These are phyloP conservation scores for Trypanosoma boissoni DNA, from an alignment of 208 protist genomes.

Conservation along the genomic window DNA sequence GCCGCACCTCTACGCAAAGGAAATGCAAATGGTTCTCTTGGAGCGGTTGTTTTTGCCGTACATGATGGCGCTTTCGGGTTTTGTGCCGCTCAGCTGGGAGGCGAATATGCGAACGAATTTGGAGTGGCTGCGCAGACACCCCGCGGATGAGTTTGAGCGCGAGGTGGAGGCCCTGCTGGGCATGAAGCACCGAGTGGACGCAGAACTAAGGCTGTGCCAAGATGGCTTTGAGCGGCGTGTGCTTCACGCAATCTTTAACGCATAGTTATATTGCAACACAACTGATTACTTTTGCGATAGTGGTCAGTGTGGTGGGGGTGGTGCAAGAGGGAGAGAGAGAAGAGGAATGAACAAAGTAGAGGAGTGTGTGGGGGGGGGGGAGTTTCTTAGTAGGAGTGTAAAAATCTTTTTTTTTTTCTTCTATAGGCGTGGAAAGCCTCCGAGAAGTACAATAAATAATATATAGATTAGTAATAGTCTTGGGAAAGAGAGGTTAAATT, in stretches of 20 bases:
- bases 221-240: conserved; percentile 8
- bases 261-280: neutral
- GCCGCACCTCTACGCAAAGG: conserved; percentile 34
- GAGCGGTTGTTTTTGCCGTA: conserved; percentile 52
- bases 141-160: conserved; percentile 33
- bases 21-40: conserved; percentile 40
- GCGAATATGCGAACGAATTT: conserved; percentile 32
- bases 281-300: neutral
- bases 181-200: neutral
- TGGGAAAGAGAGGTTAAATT: too few species aligned
- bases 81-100: conserved; percentile 50
- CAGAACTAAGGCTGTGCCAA: neutral
- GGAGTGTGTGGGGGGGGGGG: too few species aligned
- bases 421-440: too few species aligned
- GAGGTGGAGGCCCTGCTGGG: conserved; percentile 30
- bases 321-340: too few species aligned
- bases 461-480: too few species aligned
- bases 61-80: conserved; percentile 31
- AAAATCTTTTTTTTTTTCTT: too few species aligned
- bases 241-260: neutral
- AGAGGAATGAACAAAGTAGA: too few species aligned
- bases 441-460: too few species aligned
- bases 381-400: too few species aligned
- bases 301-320: neutral
- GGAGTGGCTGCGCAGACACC: conserved; percentile 16